Base-by-base conservation (phyloP, 306 rosid genomes). In the Carpinus fangiana region DNA sequence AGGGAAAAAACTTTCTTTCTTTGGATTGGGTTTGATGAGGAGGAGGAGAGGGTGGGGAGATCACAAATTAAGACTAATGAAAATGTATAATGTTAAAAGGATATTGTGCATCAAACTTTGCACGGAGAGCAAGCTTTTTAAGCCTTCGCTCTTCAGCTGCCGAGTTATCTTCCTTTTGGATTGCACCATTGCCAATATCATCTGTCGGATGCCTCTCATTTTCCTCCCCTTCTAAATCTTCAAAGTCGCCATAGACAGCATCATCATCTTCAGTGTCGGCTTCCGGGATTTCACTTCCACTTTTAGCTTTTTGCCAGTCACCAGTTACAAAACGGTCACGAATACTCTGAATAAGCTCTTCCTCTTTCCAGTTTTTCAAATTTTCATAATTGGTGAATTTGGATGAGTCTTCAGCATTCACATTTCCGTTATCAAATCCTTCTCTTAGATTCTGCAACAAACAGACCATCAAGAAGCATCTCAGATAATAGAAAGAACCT, bases 241-340 rank as follows among this genome's bases (percentile, higher is more conserved):
- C 99, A 79, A 95, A 95, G 83, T 91, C 98, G n/a, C 96, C 99
- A 68, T 75, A 90, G 72, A 78, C 84, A 31, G 79, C 84, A 76
- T 76, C 89, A 53, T 81, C 82, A 48, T 87, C 90, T 70, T 87
- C 90, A 75, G 59, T 9, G 7, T 83, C 76, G 56, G 76, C 61
- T 65, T 76, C 86, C 47, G 81, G 56, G 21, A 53, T 56, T 75
- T 85, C 77, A 87, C 91, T 93, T 87, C 90, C 84, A 67, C 73
- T 87, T 51, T 93, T 90, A 77, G 97, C 93, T 89, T 90, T 94
- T 38, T 94, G 85, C 97, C 97, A 94, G 84, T 89, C 88, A 74
- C 97, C 96, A 47, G 99, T 81, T 54, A 95, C 98, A 83, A 95
- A 92, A 45, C 90, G 93, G 77, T 95, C 83, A 52, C 93, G 93